These are phyloP conservation scores for Boletus rufocinnamomeus DNA, from an alignment of 768 basidiomycete species.

Conservation along the genomic window DNA sequence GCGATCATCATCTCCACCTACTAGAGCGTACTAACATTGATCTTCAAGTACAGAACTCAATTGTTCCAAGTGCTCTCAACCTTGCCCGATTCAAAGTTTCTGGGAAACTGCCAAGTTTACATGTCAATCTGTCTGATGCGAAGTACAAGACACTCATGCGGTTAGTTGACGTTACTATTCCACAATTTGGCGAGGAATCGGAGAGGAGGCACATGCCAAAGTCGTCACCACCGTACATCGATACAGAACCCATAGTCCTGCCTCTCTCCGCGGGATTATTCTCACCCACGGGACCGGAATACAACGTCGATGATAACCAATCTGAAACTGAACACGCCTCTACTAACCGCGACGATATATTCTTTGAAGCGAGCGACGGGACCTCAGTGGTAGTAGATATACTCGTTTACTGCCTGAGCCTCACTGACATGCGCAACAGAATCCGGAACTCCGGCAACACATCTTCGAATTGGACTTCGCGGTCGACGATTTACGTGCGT, in stretches of 20 bases:
- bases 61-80: constrained; percentile 79
- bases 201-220: constrained; percentile 25
- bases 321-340: constrained; percentile 43
- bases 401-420: not conserved
- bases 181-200: constrained; percentile 64
- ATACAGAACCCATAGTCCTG: constrained; percentile 41
- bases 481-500: constrained; percentile 79
- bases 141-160: constrained; percentile 94
- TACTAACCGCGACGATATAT: constrained; percentile 53
- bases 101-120: constrained; percentile 83
- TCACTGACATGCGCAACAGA: constrained; percentile 21
- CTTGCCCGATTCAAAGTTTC: constrained; percentile 89
- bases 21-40: constrained; percentile 91
- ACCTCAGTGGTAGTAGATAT: constrained; percentile 47
- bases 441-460: constrained; percentile 49
- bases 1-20: constrained; percentile 73
- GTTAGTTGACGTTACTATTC: constrained; percentile 87
- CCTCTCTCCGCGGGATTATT: constrained; percentile 60
- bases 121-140: constrained; percentile 86
- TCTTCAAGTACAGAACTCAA: constrained; percentile 88
- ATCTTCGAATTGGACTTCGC: constrained; percentile 85
- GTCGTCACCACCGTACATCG: constrained; percentile 23
- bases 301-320: constrained; percentile 64
- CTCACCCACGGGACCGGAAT: constrained; percentile 56
- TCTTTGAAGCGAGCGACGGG: constrained; percentile 74